Base-by-base conservation (phyloP, 2,329 filamentous ascomycete genomes). In the Aotearoamyces nothofagi region DNA sequence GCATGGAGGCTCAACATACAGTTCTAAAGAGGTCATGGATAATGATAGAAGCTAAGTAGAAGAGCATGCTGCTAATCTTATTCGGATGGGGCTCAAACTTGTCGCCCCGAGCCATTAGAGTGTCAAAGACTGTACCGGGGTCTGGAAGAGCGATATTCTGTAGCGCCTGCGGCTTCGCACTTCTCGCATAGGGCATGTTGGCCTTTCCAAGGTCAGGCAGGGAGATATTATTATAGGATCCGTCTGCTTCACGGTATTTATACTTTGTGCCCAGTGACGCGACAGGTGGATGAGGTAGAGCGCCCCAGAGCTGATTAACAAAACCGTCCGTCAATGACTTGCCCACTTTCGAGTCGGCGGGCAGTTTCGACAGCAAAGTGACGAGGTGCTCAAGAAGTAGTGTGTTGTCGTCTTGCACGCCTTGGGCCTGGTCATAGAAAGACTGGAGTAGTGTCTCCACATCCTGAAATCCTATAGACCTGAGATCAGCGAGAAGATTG, bases 351-450 rank as follows among this genome's bases (percentile, higher is more conserved):
- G 47, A 49, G 9, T 38, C 31, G 6, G 40, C 35, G 16, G 42
- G 39, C 15, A 49, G 33, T 26, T 45, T 45, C 22, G 44, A 35
- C n/a, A 51, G 29, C 6, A 45, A 33, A 9, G 36, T 31, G 35
- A 83, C 81, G 4, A 77, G 62, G 5, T 69, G 61, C 50, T 83
- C 78, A 70, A 83, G 80, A 24, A 82, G 57, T 61, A 81, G 78
- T 2, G 73, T 78, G 54, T 78, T 79, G 55, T 87, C 81, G 42
- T 87, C 74, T 4, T 69, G 52, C 8, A 64, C 62, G 1, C 77
- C 73, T 40, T 68, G 74, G 17, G 73, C 50, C 51, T 80, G 73
- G 35, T 56, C 61, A 31, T 66, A 63, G 33, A 81, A 55, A 20
- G 82, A 53, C 4, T 66, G 58, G 24, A 66, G 50, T 11, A 82